Conservation (phyloP, 257 asterid genomes). For the Nicotiana paniculata region DNA sequence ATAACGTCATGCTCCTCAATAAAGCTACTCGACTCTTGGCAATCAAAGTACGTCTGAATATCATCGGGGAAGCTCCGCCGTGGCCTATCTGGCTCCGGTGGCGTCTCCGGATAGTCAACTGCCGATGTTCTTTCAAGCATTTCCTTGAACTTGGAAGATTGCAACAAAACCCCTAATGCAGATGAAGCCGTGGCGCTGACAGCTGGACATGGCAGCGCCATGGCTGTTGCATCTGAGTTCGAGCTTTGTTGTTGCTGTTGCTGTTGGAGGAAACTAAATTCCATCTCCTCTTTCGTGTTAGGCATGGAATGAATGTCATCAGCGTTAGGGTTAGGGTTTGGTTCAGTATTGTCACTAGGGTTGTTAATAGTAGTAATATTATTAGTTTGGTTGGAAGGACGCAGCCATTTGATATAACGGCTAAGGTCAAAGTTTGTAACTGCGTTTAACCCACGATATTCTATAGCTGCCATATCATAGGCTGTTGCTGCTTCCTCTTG, state of each 20-base stretch:
- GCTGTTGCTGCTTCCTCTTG: constrained; percentile 98
- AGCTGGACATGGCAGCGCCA: constrained; percentile 11
- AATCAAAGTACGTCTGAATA: constrained; percentile 82
- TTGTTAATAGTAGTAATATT: neutral
- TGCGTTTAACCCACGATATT: constrained; percentile 88
- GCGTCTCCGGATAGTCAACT: constrained; percentile 24
- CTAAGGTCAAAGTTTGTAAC: constrained; percentile 90
- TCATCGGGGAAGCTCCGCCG: constrained; percentile 84
- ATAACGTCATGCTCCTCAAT: constrained; percentile 56
- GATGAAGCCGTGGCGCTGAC: constrained; percentile 29
- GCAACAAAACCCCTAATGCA: constrained; percentile 49
- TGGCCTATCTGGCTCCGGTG: constrained; percentile 33
- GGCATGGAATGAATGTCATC: constrained; percentile 15
- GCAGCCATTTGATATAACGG: constrained; percentile 60
- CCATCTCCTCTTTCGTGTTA: constrained; percentile 21
- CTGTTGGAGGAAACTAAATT: constrained; percentile 20
- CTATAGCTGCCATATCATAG: constrained; percentile 92
- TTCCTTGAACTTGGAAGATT: constrained; percentile 62
- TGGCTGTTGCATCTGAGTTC: constrained; percentile 16
- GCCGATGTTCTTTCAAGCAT: constrained; percentile 42
- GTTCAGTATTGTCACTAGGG: constrained; percentile 8
- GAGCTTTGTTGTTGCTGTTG: constrained; percentile 33
- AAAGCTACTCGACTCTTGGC: constrained; percentile 58
- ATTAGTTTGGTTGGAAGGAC: constrained; percentile 17
- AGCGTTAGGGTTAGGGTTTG: constrained; percentile 9